Evolutionary conservation across 1,284 basidiomycete genomes (phyloP).

Genomic region (Melampsora americana): DNA sequence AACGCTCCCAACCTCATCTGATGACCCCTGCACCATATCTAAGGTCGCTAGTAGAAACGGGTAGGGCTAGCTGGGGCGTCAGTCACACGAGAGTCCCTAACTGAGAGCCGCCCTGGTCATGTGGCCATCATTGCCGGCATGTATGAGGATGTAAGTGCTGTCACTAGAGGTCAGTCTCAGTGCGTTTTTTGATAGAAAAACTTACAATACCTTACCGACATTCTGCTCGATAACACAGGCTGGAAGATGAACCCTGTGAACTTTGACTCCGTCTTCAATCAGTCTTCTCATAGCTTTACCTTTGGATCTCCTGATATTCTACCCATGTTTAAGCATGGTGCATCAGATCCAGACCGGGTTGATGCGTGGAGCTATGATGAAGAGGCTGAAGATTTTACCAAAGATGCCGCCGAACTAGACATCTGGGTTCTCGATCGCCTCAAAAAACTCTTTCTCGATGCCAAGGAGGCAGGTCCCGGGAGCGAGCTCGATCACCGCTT

Average conservation of each 20-base stretch:
- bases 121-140: constrained; percentile 87
- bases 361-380: constrained; percentile 74
- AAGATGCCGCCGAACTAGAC: constrained; percentile 77
- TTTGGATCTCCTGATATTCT: constrained; percentile 87
- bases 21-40: constrained; percentile 73
- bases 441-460: constrained; percentile 63
- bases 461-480: constrained; percentile 53
- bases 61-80: constrained; percentile 71
- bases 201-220: not conserved
- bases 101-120: constrained; percentile 79
- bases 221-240: constrained; percentile 55
- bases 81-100: constrained; percentile 84
- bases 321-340: constrained; percentile 79
- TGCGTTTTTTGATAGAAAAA: not conserved
- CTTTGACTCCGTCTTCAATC: constrained; percentile 86
- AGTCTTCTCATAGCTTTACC: constrained; percentile 71
- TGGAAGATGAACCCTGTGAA: constrained; percentile 87
- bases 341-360: constrained; percentile 58
- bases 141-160: constrained; percentile 89
- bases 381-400: constrained; percentile 77
- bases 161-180: constrained; percentile 65
- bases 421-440: constrained; percentile 74
- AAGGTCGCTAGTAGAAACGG: constrained; percentile 64
- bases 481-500: constrained; percentile 42
- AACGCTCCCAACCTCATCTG: not conserved